These are phyloP conservation scores for Monosporascus sp. DNA, from an alignment of 2,329 filamentous ascomycete species.

Conservation along the genomic window DNA sequence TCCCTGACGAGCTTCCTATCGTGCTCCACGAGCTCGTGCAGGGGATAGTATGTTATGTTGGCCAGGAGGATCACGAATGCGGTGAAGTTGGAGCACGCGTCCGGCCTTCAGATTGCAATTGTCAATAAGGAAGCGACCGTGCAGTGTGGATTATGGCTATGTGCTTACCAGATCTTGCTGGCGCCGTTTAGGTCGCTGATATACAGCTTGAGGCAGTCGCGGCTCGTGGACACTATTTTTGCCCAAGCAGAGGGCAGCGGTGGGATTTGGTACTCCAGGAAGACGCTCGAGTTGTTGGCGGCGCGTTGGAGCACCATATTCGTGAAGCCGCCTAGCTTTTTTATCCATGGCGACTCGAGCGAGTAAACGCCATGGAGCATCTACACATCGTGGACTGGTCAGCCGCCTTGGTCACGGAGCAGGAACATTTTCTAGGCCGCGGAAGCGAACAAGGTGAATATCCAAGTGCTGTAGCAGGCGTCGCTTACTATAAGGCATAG, in stretches of 20 bases:
- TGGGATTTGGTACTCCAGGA: slow-evolving; percentile 9
- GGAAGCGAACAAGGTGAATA: no score
- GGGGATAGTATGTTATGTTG: slow-evolving; percentile 19
- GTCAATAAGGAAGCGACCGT: no score
- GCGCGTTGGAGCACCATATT: slow-evolving; percentile 19
- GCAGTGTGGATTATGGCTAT: not conserved
- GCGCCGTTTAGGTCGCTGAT: slow-evolving; percentile 5
- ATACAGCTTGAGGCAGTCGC: slow-evolving; percentile 17
- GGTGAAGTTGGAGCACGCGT: slow-evolving; percentile 20
- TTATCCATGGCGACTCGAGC: slow-evolving; percentile 33
- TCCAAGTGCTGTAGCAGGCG: not conserved
- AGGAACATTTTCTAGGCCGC: no score
- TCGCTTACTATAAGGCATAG: slow-evolving; percentile 22
- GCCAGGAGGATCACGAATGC: slow-evolving; percentile 19
- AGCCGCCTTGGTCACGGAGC: no score
- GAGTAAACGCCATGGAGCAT: slow-evolving; percentile 36
- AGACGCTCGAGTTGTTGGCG: slow-evolving; percentile 10
- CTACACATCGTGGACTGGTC: not conserved
- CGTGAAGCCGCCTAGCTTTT: slow-evolving; percentile 25
- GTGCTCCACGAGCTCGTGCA: slow-evolving; percentile 8
- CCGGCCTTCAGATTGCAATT: slow-evolving; percentile 12
- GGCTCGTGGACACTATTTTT: slow-evolving; percentile 15
- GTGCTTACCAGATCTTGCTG: slow-evolving; percentile 16
- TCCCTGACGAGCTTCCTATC: slow-evolving; percentile 15
- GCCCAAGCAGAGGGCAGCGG: slow-evolving; percentile 16